Evolutionary conservation across 2,329 filamentous ascomycete species (phyloP), one percentile per base, ranked within the genome.

Genomic region (Epichloe bromicola): DNA sequence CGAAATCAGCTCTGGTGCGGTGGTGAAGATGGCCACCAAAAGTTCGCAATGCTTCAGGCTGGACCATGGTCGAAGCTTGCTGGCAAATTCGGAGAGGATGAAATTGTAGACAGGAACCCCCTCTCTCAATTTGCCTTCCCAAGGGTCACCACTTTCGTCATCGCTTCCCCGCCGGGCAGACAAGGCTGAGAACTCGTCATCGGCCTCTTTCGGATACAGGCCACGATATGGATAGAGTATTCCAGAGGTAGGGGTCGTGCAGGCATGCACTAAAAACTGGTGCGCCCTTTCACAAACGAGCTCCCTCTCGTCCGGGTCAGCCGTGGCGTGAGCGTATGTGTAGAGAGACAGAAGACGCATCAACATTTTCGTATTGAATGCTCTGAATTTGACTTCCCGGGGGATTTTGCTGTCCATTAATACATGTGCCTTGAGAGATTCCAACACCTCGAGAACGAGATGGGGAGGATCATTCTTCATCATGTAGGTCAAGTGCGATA

Each of bases 1-100:
- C 42, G 88, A 85, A 1, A 95, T 79, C 3, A 97, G 75, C 66
- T 97, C 93, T 1, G 94, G 91, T 0, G 85, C 87, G 7, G 80
- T 79, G 55, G 74, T 75, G 62, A 98, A 95, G 36, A 95, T 88
- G 3, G 83, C 75, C 4, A 91, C 71, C 2, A 95, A 69, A 10
- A 98, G 76, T 58, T 95, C 85, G 58, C 83, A 86, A 62, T 98
- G 90, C 54, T 85, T 79, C 36, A 80, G 75, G 66, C 82, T 89
- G 33, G 86, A 83, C 74, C 94, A 91, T 6, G 93, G 91, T 6
- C 87, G 83, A 50, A 98, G 74, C 42, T 76, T 84, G 56, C 86
- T 82, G 2, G 87, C 75, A 56, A 97, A 88, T 37, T 88, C 82
- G 14, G 88, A 83, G 3, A 98, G 70, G 1, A 82, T 83, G 34